phyloP scores from a whole-genome alignment of 495 filamentous ascomycete species.

The Xylaria sp. region DNA sequence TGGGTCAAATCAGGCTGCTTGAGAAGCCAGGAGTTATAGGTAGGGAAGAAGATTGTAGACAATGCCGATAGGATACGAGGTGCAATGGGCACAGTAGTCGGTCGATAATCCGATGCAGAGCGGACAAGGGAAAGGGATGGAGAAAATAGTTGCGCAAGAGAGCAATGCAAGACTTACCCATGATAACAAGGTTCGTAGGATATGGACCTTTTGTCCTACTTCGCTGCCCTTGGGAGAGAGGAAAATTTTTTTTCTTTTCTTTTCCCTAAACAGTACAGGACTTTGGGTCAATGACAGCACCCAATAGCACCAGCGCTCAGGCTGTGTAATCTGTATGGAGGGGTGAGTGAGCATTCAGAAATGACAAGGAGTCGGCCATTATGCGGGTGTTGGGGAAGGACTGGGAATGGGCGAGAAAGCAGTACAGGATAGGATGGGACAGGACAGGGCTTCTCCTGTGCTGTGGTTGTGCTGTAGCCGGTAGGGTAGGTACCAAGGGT shows the following conservation, averaged over 20 bases:
- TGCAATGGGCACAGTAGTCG: slow-evolving; percentile 6
- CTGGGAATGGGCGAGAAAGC: slow-evolving; percentile 10
- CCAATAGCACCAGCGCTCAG: slow-evolving; percentile 29
- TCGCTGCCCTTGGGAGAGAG: slow-evolving; percentile 24
- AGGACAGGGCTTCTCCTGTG: slow-evolving; percentile 19
- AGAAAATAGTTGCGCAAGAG: slow-evolving; percentile 20
- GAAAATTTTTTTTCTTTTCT: slow-evolving; percentile 26
- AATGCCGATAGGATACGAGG: slow-evolving; percentile 13
- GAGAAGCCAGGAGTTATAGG: background rate
- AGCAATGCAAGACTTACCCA: slow-evolving; percentile 30
- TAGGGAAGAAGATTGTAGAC: slow-evolving; percentile 7
- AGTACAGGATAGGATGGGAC: slow-evolving; percentile 16
- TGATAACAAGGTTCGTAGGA: slow-evolving; percentile 24
- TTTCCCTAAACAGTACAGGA: slow-evolving; percentile 33
- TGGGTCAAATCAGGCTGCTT: background rate
- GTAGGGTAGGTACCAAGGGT: slow-evolving; percentile 23
- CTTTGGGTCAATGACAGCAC: slow-evolving; percentile 23
- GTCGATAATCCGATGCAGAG: slow-evolving; percentile 22
- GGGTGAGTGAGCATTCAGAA: slow-evolving; percentile 32
- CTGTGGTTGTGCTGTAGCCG: slow-evolving; percentile 9
- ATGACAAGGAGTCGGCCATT: slow-evolving; percentile 28
- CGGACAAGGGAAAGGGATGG: slow-evolving; percentile 6
- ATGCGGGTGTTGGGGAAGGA: slow-evolving; percentile 25
- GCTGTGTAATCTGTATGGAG: slow-evolving; percentile 31
- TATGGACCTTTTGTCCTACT: slow-evolving; percentile 28